These are phyloP conservation scores for Globisporangium heterothallicum DNA, from an alignment of 352 stramenopile genomes.

Conservation along the genomic window DNA sequence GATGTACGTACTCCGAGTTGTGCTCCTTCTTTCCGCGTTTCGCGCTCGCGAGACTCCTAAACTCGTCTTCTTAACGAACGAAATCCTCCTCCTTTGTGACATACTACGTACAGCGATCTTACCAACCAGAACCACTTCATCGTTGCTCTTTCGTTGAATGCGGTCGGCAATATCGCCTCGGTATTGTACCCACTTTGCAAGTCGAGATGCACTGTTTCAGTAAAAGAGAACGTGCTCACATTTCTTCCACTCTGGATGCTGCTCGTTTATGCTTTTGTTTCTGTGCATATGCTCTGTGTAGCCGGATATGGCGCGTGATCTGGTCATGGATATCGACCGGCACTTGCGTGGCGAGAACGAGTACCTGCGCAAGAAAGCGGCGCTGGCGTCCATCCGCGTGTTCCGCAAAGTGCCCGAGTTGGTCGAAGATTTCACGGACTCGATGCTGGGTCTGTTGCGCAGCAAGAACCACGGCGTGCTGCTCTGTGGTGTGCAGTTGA, in stretches of 20 bases:
- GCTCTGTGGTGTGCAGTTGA: conserved; percentile 95
- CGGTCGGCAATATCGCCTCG: conserved; percentile 98
- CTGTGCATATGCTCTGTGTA: conserved; percentile 14
- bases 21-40: not conserved
- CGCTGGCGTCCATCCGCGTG: conserved; percentile 89
- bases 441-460: conserved; percentile 93
- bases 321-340: conserved; percentile 98
- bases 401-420: conserved; percentile 97
- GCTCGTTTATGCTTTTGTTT: conserved; percentile 7
- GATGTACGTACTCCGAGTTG: conserved; percentile 51
- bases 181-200: conserved; percentile 20
- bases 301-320: conserved; percentile 97
- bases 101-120: conserved; percentile 69
- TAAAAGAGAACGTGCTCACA: too few species aligned
- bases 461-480: conserved; percentile 96
- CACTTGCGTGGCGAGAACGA: conserved; percentile 89
- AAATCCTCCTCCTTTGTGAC: not conserved
- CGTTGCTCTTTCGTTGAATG: conserved; percentile 93
- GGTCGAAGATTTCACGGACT: conserved; percentile 97
- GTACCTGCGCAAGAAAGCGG: conserved; percentile 98
- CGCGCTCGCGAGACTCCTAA: too few species aligned
- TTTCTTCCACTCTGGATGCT: too few species aligned
- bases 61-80: not conserved
- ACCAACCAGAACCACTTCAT: conserved; percentile 95
- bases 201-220: too few species aligned